Evolutionary conservation across 2,329 filamentous ascomycete species (phyloP), one percentile per base, ranked within the genome.

Genomic region (Sordariomycetes sp.): DNA sequence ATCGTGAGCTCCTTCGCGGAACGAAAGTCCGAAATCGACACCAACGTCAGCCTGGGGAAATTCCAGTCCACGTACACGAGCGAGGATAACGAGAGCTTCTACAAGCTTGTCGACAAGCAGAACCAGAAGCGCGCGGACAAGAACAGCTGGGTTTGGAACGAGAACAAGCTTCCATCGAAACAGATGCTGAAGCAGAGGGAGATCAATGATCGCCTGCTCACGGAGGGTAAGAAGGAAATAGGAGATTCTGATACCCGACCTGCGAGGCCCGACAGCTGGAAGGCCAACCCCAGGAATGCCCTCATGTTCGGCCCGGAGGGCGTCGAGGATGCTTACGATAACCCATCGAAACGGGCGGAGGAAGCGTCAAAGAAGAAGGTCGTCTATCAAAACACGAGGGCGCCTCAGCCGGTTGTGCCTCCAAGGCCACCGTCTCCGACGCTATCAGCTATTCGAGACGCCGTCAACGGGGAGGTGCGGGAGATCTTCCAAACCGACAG

Each of bases 61-160:
- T 99, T 97, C 66, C 94, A 99, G 68, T 81, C 88, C 3, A 93
- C 89, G 64, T 97, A 97, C 73, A 99, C 93, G 1, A 96, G 90
- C 67, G 94, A 99, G 71, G 94, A 99, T 70, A 97, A 97, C 68
- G 94, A 97, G 69, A 95, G 89, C 65, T 97, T 99, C 75, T 96
- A 96, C 71, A 88, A 87, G 65, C 78, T 99, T 1, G 76, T 97
- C 32, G 94, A 99, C 73, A 89, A 86, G 66, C 90, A 97, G 67
- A 99, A 97, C 67, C 80, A 86, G 61, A 93, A 91, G 69, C 83
- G 80, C 55, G 86, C 88, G 0, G 87, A 92, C 66, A 96, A 93
- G 65, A 89, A 96, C 67, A 85, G 85, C 1, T 97, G 93, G 88
- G 77, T 97, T 53, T 96, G 91, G 85, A 81, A 84, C 11, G 89